Conservation (phyloP, 305 asterid species). For the Ajuga reptans region DNA sequence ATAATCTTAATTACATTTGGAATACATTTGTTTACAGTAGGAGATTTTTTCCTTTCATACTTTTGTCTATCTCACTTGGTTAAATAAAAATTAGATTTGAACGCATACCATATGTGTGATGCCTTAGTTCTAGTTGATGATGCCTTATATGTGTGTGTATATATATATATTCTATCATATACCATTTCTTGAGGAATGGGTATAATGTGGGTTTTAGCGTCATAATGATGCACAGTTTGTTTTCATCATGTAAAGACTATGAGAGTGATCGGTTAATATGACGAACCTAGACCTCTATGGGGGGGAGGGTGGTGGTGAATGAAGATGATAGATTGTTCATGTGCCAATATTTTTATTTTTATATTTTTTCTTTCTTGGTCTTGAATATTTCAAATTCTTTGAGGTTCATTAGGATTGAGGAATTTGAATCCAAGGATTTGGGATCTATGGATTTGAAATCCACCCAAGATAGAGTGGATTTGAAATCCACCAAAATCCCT, state of each 20-base stretch:
- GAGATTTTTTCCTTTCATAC: neutral
- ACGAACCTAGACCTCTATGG: constrained; percentile 19
- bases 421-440: too few relatives aligned
- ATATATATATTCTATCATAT: too few relatives aligned
- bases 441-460: too few relatives aligned
- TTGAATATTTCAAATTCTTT: too few relatives aligned
- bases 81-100: neutral
- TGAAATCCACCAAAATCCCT: too few relatives aligned
- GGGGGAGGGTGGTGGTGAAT: constrained; percentile 20
- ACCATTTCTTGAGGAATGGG: neutral
- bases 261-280: constrained; percentile 26
- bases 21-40: neutral
- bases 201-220: constrained; percentile 18
- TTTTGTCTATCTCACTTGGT: constrained; percentile 1
- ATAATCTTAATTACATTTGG: constrained; percentile 8
- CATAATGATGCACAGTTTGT: neutral
- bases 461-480: too few relatives aligned
- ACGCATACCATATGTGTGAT: too few relatives aligned
- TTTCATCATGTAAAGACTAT: neutral
- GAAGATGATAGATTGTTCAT: constrained; percentile 37
- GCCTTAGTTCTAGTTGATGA: neutral
- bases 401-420: too few relatives aligned
- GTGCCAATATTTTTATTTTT: constrained; percentile 22
- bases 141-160: neutral
- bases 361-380: neutral